Conservation (phyloP, 225 moss, liverwort and hornwort species). For the Marchantia paleacea region DNA sequence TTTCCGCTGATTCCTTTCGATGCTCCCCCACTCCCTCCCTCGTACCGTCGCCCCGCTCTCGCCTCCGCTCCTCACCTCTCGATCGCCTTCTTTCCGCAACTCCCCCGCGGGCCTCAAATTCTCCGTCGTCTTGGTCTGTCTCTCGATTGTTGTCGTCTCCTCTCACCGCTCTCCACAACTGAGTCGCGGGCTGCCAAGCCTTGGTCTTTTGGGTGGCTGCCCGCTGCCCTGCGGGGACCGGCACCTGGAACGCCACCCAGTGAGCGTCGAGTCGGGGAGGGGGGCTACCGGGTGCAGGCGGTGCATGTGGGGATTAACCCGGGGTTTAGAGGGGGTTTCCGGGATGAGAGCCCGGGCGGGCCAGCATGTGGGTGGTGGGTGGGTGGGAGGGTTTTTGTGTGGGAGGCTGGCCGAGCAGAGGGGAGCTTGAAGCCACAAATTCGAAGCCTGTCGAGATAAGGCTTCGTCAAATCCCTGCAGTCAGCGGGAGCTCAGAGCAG, state of each 20-base stretch:
- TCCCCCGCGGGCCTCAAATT: background rate
- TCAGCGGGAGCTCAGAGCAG: background rate
- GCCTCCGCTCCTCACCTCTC: background rate
- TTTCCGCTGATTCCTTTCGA: background rate
- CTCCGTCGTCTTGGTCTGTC: background rate
- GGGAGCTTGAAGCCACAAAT: slow-evolving; percentile 3
- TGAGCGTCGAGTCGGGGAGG: background rate
- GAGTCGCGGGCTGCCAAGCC: no score
- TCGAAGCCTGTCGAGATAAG: slow-evolving; percentile 2
- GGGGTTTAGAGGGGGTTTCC: slow-evolving; percentile 1
- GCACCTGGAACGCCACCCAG: background rate
- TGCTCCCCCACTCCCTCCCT: no score
- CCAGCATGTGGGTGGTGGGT: background rate
- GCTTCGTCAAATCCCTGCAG: background rate
- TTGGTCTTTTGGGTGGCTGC: no score
- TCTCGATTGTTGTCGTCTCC: no score
- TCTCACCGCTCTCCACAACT: no score
- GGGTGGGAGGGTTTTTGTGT: background rate
- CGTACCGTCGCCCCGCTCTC: background rate
- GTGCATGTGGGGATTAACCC: background rate
- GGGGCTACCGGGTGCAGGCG: background rate
- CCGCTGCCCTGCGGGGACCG: background rate
- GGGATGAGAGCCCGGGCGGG: background rate
- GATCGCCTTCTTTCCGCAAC: background rate
- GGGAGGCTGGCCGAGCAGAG: background rate